These are phyloP conservation scores for Carallia pectinifolia DNA, from an alignment of 345 rosid genomes.

Conservation along the genomic window DNA sequence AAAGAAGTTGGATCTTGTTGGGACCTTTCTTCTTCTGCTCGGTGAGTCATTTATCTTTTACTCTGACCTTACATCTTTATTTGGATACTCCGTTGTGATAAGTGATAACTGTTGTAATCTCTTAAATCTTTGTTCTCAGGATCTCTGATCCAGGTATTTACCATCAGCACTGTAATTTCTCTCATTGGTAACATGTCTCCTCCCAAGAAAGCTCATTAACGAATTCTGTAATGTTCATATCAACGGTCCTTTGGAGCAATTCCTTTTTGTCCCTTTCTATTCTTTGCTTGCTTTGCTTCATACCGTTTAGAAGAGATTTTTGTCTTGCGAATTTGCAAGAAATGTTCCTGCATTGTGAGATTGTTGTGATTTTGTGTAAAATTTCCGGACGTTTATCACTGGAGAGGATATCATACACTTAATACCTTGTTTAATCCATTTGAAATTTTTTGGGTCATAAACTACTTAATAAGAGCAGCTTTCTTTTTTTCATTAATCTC, in stretches of 20 bases:
- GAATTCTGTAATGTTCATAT: background rate
- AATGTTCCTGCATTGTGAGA: no score
- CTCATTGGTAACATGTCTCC: conserved; percentile 74
- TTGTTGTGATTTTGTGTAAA: no score
- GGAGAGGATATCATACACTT: no score
- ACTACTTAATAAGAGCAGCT: no score
- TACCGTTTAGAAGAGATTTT: background rate
- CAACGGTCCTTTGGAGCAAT: background rate
- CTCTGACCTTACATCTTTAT: background rate
- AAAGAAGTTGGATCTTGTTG: conserved; percentile 37
- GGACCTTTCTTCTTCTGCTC: conserved; percentile 32
- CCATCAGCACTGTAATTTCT: conserved; percentile 35
- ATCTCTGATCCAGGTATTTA: conserved; percentile 42
- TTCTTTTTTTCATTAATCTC: no score
- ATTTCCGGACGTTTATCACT: no score
- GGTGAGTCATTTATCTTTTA: conserved; percentile 34
- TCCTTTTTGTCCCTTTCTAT: background rate
- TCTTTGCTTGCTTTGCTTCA: background rate
- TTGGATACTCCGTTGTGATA: background rate
- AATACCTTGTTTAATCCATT: no score
- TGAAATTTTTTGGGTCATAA: no score
- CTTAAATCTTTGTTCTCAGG: conserved; percentile 28
- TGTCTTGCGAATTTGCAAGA: no score
- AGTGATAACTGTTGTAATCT: background rate
- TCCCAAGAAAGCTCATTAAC: conserved; percentile 55